Evolutionary conservation across 352 stramenopile genomes (phyloP).

Genomic region (Blastocystis sp.): DNA sequence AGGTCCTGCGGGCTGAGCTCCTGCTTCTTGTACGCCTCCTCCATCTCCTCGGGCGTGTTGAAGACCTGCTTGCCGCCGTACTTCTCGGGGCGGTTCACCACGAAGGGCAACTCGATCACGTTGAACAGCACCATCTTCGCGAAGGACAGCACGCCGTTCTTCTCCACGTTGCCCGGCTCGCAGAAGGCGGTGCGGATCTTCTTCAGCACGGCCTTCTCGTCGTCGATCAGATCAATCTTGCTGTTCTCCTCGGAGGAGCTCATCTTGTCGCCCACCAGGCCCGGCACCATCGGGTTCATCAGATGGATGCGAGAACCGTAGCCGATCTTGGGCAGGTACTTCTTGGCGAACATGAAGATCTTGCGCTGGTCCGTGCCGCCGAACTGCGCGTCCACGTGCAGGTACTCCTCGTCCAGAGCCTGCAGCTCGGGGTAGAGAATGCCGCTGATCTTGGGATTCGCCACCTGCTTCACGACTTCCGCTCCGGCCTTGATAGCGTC

Average conservation of each 20-base stretch:
- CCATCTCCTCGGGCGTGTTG: constrained; percentile 36
- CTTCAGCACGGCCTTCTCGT: constrained; percentile 21
- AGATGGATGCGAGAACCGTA: constrained; percentile 57
- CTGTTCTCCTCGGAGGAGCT: constrained; percentile 65
- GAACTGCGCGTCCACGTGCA: constrained; percentile 66
- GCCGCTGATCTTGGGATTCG: constrained; percentile 50
- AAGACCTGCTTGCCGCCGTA: constrained; percentile 57
- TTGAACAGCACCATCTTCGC: constrained; percentile 67
- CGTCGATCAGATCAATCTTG: constrained; percentile 69
- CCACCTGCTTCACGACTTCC: constrained; percentile 68
- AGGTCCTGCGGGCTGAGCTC: constrained; percentile 56
- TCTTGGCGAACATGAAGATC: constrained; percentile 70
- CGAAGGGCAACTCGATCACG: constrained; percentile 53
- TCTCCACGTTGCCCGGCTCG: constrained; percentile 66
- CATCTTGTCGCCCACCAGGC: constrained; percentile 65
- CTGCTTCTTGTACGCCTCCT: constrained; percentile 32
- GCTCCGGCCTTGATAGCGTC: constrained; percentile 67
- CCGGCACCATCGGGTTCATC: constrained; percentile 68
- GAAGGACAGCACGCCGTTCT: constrained; percentile 63
- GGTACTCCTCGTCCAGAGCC: constrained; percentile 67
- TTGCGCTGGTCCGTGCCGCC: constrained; percentile 63
- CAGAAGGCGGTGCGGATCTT: constrained; percentile 68
- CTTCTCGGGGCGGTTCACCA: constrained; percentile 63
- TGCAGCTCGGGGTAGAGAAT: constrained; percentile 69
- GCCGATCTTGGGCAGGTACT: constrained; percentile 68